A percentile compares a stretch with the other conserved stretches of the same genome.
These are phyloP conservation scores for Aspergillus sergii DNA, from an alignment of 2,329 filamentous ascomycete genomes.

Conservation along the genomic window DNA sequence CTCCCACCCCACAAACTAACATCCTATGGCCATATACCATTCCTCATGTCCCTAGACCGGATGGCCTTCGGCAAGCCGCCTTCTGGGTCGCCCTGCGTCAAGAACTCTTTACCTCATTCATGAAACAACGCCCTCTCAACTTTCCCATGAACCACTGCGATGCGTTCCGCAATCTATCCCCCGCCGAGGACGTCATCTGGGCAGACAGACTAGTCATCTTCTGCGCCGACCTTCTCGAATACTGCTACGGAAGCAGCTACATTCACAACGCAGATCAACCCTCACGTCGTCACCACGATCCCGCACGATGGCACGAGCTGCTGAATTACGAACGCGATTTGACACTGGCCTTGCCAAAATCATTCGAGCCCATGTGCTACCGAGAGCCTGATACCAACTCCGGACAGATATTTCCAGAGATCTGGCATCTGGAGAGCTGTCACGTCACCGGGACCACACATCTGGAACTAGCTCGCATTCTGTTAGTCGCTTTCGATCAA, in stretches of 20 bases:
- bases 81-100: slow-evolving; percentile 55
- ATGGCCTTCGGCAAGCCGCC: slow-evolving; percentile 45
- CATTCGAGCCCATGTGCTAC: slow-evolving; percentile 59
- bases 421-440: slow-evolving; percentile 60
- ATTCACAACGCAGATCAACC: not conserved
- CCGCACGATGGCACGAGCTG: slow-evolving; percentile 1
- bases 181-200: slow-evolving; percentile 37
- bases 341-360: slow-evolving; percentile 21
- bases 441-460: slow-evolving; percentile 64
- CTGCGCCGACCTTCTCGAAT: slow-evolving; percentile 66
- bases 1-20: not conserved
- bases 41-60: not conserved
- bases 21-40: not conserved
- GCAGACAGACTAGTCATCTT: slow-evolving; percentile 60
- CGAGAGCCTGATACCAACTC: slow-evolving; percentile 38
- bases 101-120: slow-evolving; percentile 52
- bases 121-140: slow-evolving; percentile 42
- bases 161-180: slow-evolving; percentile 37
- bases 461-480: slow-evolving; percentile 59
- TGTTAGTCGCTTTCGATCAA: slow-evolving; percentile 61
- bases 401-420: slow-evolving; percentile 56
- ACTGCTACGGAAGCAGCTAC: slow-evolving; percentile 53
- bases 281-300: slow-evolving; percentile 12
- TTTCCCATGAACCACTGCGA: slow-evolving; percentile 43
- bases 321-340: slow-evolving; percentile 3